phyloP scores from a whole-genome alignment of 495 filamentous ascomycete genomes.

The Aspergillus ostianus region DNA sequence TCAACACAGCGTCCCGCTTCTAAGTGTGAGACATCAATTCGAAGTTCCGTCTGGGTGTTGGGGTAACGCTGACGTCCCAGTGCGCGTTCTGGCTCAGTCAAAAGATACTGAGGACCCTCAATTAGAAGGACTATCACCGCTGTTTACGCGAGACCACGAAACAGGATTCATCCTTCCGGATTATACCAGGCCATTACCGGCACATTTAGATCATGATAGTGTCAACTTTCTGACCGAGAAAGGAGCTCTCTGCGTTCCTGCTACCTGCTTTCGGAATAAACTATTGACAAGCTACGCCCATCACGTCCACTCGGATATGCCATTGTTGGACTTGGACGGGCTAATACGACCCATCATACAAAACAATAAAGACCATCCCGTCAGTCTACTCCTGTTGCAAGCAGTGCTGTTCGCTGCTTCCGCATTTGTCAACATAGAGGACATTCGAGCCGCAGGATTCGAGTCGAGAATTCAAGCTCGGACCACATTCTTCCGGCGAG shows the following conservation, averaged over 20 bases:
- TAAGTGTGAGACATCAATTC: too few species aligned
- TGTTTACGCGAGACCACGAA: too few species aligned
- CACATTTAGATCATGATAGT: background rate
- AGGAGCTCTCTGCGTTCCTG: background rate
- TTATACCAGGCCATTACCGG: background rate
- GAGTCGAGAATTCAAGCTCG: background rate
- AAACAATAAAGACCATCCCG: background rate
- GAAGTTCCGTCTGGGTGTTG: too few species aligned
- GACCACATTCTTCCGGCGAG: background rate
- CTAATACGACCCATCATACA: background rate
- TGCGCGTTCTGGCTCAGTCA: too few species aligned
- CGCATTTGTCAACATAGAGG: slow-evolving; percentile 2
- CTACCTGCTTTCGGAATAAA: background rate
- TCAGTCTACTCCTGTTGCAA: background rate
- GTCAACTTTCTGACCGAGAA: background rate
- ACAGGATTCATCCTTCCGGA: background rate
- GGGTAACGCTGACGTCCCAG: too few species aligned
- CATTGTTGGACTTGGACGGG: background rate
- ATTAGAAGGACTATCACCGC: too few species aligned
- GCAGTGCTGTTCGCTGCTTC: background rate
- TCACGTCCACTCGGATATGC: background rate
- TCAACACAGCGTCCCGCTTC: too few species aligned
- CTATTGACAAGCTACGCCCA: background rate
- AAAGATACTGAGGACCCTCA: too few species aligned
- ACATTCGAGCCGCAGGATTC: background rate